Evolutionary conservation across 768 basidiomycete species (phyloP), one percentile per base, ranked within the genome.

Genomic region (Hericium alpestre): DNA sequence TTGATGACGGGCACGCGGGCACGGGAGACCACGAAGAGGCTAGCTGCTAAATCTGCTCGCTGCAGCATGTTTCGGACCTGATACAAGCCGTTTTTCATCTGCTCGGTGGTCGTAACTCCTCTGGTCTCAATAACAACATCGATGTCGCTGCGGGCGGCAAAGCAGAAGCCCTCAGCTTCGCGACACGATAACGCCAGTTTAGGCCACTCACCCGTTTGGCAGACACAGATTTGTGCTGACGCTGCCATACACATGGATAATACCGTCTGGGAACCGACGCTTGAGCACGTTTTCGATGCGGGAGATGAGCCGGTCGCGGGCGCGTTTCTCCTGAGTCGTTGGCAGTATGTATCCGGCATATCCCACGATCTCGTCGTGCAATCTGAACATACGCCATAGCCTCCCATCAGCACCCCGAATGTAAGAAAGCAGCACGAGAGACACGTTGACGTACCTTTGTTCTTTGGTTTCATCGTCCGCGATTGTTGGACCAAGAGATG

Each of bases 1-100:
- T 76, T 82, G 58, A 88, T 69, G 63, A 89, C 82, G 3, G 87
- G 87, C 1, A 86, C 83, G 55, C 74, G 73, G 3, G 81, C 79
- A 59, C 73, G 73, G 15, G 68, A 63, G 54, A 79, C 76, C 51
- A 81, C 77, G 41, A 74, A 70, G 13, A 76, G 70, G 20, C 72
- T 70, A 41, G 69, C 66, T 3, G 79, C 76, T 40, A 87, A 63
- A 4, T 71, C 65, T 1, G 76, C 68, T 22, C 65, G 62, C 49
- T 73, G 74, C 48, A 89, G 72, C 23, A 73, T 66, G 43, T 65
- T 62, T 1, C 80, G 73, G 51, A 88, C 72, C 53, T 75, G 72
- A 56, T 75, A 77, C 3, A 87, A 70, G 9, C 69, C 66, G 52
- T 65, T 67, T 65, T 75, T 79, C 61, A 70, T 62, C 53, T 75